Evolutionary conservation across 768 basidiomycete genomes (phyloP).

Genomic region (Coprinopsis sp.): DNA sequence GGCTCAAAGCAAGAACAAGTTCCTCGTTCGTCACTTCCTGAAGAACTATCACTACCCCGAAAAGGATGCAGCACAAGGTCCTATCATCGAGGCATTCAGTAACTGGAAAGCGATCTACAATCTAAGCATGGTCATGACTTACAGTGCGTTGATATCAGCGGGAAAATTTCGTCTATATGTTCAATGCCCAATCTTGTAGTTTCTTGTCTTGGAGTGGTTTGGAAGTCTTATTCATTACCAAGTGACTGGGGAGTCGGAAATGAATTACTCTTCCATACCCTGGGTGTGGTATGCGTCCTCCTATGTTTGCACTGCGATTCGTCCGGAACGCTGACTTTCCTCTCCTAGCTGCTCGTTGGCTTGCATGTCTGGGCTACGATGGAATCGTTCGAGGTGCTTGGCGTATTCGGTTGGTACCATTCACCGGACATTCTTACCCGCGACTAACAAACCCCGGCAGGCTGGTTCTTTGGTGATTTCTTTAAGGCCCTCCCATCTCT

Average conservation of each 20-base stretch:
- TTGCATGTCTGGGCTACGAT: slow-evolving; percentile 89
- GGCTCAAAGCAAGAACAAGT: slow-evolving; percentile 82
- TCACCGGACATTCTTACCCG: neutral
- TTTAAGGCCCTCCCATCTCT: too few species aligned
- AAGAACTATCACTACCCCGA: slow-evolving; percentile 90
- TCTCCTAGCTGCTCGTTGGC: slow-evolving; percentile 78
- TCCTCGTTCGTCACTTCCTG: slow-evolving; percentile 88
- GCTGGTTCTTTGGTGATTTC: slow-evolving; percentile 99
- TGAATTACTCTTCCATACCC: slow-evolving; percentile 79
- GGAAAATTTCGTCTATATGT: too few species aligned
- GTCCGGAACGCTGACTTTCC: too few species aligned
- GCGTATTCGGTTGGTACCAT: slow-evolving; percentile 77
- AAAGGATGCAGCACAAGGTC: slow-evolving; percentile 64
- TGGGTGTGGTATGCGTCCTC: slow-evolving; percentile 76
- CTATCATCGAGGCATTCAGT: slow-evolving; percentile 87
- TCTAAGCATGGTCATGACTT: slow-evolving; percentile 91
- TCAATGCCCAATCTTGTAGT: slow-evolving; percentile 45
- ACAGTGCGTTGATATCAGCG: slow-evolving; percentile 54
- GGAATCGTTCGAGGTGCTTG: slow-evolving; percentile 90
- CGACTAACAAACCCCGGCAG: slow-evolving; percentile 34
- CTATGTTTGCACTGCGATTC: neutral
- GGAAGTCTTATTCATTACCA: slow-evolving; percentile 86
- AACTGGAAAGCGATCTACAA: slow-evolving; percentile 97
- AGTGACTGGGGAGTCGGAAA: slow-evolving; percentile 84
- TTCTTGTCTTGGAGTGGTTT: slow-evolving; percentile 80